Evolutionary conservation across 1,284 basidiomycete genomes (phyloP).

Genomic region (Sphagnurus paluster): DNA sequence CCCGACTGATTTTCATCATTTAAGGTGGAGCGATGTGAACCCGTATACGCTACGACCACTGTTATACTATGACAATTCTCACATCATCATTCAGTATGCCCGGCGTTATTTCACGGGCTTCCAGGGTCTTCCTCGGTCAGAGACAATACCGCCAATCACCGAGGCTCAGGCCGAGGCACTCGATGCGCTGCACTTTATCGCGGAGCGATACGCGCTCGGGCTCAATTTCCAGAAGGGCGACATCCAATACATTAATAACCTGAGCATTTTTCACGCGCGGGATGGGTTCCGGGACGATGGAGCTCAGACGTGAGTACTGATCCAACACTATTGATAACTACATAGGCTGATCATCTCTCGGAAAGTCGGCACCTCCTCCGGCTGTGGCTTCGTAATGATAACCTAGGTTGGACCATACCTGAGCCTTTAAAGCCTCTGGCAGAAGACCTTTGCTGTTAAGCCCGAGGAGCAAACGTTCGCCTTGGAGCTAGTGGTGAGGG

Average conservation of each 20-base stretch:
- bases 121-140: constrained; percentile 28
- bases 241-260: constrained; percentile 50
- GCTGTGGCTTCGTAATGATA: constrained; percentile 15
- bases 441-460: constrained; percentile 19
- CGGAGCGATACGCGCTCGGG: constrained; percentile 41
- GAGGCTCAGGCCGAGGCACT: constrained; percentile 50
- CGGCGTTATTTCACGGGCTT: constrained; percentile 46
- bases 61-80: constrained; percentile 38
- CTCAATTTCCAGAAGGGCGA: constrained; percentile 50
- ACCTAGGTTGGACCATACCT: constrained; percentile 13
- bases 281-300: constrained; percentile 39
- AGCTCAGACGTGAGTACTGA: constrained; percentile 1
- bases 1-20: neutral
- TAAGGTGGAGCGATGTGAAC: constrained; percentile 29
- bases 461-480: constrained; percentile 19
- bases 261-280: constrained; percentile 44
- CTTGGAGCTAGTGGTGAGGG: constrained; percentile 19
- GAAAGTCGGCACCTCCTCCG: constrained; percentile 13
- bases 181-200: constrained; percentile 44
- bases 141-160: constrained; percentile 44
- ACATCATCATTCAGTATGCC: constrained; percentile 46
- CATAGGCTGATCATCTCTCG: neutral
- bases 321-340: neutral
- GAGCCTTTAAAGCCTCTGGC: constrained; percentile 15
- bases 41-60: constrained; percentile 39